Percentiles rank a stretch among this genome's conserved stretches.
Conservation (phyloP, 1,139 yeast species). For the Kurtzmaniella quercitrusa region DNA sequence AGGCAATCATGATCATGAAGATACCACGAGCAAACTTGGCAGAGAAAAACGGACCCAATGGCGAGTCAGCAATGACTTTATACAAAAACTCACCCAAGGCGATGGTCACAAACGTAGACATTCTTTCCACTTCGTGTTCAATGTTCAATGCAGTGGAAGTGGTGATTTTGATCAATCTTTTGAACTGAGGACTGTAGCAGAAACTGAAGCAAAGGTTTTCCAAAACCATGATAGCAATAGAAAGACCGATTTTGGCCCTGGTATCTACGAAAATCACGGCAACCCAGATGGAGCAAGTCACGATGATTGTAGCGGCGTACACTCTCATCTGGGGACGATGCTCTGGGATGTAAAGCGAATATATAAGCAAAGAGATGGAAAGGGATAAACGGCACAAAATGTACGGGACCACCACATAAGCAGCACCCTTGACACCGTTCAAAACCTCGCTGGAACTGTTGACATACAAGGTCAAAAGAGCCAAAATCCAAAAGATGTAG, state of each 20-base stretch:
- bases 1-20: constrained; percentile 48
- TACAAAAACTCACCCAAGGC: constrained; percentile 65
- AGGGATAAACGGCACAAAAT: constrained; percentile 42
- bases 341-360: constrained; percentile 49
- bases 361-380: constrained; percentile 31
- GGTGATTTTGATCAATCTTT: constrained; percentile 34
- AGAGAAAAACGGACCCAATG: constrained; percentile 47
- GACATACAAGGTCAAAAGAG: constrained; percentile 47
- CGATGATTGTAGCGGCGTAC: constrained; percentile 27
- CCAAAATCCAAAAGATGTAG: constrained; percentile 52
- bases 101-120: constrained; percentile 55
- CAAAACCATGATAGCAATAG: constrained; percentile 36
- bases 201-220: constrained; percentile 35
- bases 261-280: constrained; percentile 41
- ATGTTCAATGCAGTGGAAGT: constrained; percentile 60
- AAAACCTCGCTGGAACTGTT: constrained; percentile 45
- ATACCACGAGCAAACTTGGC: constrained; percentile 45
- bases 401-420: constrained; percentile 43
- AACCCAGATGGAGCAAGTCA: constrained; percentile 42
- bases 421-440: constrained; percentile 33
- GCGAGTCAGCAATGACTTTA: constrained; percentile 49
- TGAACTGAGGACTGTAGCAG: constrained; percentile 46
- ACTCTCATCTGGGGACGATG: constrained; percentile 50
- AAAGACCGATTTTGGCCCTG: constrained; percentile 45
- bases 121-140: constrained; percentile 65